Evolutionary conservation across 331 rosid genomes (phyloP).

Genomic region (Arachis monticola): DNA sequence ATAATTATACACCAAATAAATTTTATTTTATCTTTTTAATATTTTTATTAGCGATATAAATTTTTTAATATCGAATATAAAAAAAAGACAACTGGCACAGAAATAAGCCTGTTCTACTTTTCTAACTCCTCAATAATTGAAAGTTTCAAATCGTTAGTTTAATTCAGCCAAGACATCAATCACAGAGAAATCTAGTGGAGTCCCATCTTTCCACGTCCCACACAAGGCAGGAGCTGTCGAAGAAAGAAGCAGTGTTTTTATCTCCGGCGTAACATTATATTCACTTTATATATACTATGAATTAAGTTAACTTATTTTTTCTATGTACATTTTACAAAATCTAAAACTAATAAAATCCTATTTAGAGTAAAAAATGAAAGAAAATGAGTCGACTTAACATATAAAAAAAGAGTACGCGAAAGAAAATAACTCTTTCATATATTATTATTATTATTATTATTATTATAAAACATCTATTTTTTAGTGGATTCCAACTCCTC

Average conservation of each 20-base stretch:
- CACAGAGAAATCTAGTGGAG: constrained; percentile 61
- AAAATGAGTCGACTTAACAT: too few relatives aligned
- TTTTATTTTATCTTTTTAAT: too few relatives aligned
- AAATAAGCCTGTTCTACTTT: constrained; percentile 27
- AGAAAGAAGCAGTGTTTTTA: constrained; percentile 55
- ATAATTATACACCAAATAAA: too few relatives aligned
- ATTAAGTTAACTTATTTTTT: too few relatives aligned
- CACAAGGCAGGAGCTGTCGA: constrained; percentile 52
- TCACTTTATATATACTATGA: too few relatives aligned
- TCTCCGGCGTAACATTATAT: constrained; percentile 42
- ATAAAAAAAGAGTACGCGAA: too few relatives aligned
- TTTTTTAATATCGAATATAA: background rate
- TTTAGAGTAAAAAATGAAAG: too few relatives aligned
- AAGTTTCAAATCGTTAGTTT: constrained; percentile 51
- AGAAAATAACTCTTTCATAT: constrained; percentile 12
- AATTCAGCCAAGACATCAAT: constrained; percentile 66
- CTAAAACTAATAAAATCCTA: too few relatives aligned
- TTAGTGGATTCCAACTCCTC: constrained; percentile 90
- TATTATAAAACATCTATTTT: constrained; percentile 57
- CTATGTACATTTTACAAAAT: too few relatives aligned
- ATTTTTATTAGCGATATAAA: too few relatives aligned
- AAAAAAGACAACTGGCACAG: background rate
- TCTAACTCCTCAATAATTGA: constrained; percentile 67
- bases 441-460: constrained; percentile 47
- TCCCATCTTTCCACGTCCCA: constrained; percentile 73